These are phyloP conservation scores for Oxyria digyna DNA, from an alignment of 148 eudicot species.

Conservation along the genomic window DNA sequence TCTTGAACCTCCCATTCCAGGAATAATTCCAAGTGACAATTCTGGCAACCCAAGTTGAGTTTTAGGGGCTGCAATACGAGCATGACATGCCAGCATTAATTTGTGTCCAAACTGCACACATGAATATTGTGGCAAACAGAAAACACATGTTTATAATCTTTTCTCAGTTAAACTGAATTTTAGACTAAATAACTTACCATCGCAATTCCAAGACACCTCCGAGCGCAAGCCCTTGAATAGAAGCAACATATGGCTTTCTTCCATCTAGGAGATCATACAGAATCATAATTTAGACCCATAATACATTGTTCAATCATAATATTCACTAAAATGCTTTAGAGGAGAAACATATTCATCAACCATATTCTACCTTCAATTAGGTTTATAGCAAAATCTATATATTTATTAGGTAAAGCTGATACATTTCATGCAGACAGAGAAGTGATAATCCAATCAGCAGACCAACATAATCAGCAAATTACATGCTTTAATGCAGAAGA, in stretches of 20 bases:
- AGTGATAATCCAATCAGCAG: neutral
- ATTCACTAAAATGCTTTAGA: neutral
- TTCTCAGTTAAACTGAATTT: neutral
- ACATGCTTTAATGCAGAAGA: neutral
- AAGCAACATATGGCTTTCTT: conserved; percentile 84
- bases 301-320: neutral
- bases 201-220: conserved; percentile 94
- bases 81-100: conserved; percentile 67
- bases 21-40: conserved; percentile 79
- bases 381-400: conserved; percentile 57
- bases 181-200: conserved; percentile 42
- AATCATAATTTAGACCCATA: too few relatives aligned
- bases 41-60: conserved; percentile 91
- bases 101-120: conserved; percentile 1
- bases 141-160: neutral
- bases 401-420: conserved; percentile 48
- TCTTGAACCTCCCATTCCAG: conserved; percentile 71
- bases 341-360: neutral
- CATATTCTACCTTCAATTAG: conserved; percentile 56
- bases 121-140: neutral
- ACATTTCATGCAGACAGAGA: conserved; percentile 43
- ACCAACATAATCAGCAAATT: neutral
- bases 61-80: conserved; percentile 70
- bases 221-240: conserved; percentile 80
- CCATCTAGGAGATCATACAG: conserved; percentile 64